These are phyloP conservation scores for Populus tomentosa DNA, from an alignment of 441 rosid genomes.

Conservation along the genomic window DNA sequence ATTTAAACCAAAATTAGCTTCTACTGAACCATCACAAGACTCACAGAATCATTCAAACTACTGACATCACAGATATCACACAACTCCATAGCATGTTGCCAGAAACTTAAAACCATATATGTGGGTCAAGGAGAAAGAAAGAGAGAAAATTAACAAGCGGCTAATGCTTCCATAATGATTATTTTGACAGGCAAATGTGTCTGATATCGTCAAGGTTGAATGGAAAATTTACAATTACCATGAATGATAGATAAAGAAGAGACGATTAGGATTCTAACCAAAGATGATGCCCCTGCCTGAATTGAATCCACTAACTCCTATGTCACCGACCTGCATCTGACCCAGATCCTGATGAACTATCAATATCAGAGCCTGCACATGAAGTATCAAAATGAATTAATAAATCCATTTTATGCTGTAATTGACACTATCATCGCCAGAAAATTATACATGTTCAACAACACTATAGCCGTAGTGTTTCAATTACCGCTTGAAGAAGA, in stretches of 20 bases:
- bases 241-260: background rate
- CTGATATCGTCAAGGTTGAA: background rate
- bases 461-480: conserved; percentile 7
- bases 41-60: background rate
- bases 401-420: conserved; percentile 3
- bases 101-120: background rate
- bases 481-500: conserved; percentile 74
- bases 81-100: background rate
- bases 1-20: background rate
- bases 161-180: background rate
- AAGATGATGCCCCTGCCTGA: conserved; percentile 32
- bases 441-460: background rate
- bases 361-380: conserved; percentile 60
- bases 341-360: conserved; percentile 39
- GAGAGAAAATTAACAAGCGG: background rate
- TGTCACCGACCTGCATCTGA: conserved; percentile 54
- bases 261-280: conserved; percentile 20
- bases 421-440: background rate
- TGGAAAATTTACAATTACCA: background rate
- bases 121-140: background rate
- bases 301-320: conserved; percentile 24
- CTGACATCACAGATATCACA: too few relatives aligned
- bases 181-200: background rate
- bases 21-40: background rate
- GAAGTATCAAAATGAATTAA: conserved; percentile 15